These are phyloP conservation scores for Nevesoporus exiguus DNA, from an alignment of 768 basidiomycete species.

Conservation along the genomic window DNA sequence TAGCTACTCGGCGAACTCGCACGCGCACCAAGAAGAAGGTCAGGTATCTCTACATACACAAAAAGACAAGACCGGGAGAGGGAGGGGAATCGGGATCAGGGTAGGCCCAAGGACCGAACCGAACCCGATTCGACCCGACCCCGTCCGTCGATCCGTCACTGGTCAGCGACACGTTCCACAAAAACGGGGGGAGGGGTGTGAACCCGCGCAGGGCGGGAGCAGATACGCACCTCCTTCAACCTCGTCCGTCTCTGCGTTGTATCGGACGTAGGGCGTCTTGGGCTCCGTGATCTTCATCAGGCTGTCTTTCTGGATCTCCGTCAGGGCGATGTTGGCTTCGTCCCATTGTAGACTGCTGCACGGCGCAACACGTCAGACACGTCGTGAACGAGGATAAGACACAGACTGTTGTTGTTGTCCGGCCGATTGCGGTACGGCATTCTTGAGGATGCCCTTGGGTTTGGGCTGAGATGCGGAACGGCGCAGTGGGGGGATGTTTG, in stretches of 20 bases:
- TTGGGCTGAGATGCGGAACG: conserved; percentile 67
- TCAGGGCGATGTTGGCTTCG: conserved; percentile 87
- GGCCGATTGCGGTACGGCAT: conserved; percentile 47
- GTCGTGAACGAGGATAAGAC: background rate
- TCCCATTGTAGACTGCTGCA: conserved; percentile 85
- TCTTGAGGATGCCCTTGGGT: conserved; percentile 90
- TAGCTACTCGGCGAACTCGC: conserved; percentile 34
- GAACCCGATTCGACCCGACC: background rate
- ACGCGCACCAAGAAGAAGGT: conserved; percentile 54
- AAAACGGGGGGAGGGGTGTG: no score
- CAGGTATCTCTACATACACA: conserved; percentile 69
- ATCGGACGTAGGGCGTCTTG: conserved; percentile 94
- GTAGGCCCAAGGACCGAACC: no score
- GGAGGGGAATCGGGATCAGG: no score
- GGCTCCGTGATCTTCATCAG: conserved; percentile 99
- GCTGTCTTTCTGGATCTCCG: conserved; percentile 92
- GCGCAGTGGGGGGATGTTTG: conserved; percentile 46
- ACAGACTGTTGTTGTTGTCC: conserved; percentile 52
- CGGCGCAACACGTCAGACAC: background rate
- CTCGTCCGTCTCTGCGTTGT: conserved; percentile 81
- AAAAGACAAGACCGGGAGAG: no score
- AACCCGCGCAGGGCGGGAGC: background rate
- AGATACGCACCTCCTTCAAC: conserved; percentile 70
- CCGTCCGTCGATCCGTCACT: background rate
- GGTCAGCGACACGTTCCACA: background rate